Evolutionary conservation across 148 eudicot genomes (phyloP).

Genomic region (Rheum nobile): DNA sequence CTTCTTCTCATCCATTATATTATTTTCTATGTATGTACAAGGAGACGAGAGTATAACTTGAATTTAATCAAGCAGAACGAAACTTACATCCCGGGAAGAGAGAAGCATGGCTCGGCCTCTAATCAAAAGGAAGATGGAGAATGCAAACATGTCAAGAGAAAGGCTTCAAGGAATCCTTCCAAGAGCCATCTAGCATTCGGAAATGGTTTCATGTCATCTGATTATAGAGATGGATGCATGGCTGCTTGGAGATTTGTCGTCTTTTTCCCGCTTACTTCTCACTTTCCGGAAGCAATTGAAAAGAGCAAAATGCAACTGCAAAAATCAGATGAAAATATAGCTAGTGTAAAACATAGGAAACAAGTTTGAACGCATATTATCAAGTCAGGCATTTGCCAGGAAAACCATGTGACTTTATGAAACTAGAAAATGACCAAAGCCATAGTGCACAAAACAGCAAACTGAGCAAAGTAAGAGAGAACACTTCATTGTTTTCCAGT

Average conservation of each 20-base stretch:
- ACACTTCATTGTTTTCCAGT: neutral
- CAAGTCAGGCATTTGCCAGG: neutral
- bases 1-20: neutral
- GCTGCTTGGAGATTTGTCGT: conserved; percentile 9
- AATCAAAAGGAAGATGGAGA: too few relatives aligned
- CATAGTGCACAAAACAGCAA: neutral
- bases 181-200: neutral
- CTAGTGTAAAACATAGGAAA: neutral
- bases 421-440: neutral
- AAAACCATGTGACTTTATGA: neutral
- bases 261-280: conserved; percentile 1
- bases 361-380: neutral
- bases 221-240: conserved; percentile 19
- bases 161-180: too few relatives aligned
- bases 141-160: too few relatives aligned
- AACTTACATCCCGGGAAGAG: neutral
- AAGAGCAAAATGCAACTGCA: neutral
- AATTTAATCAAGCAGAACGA: neutral
- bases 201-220: conserved; percentile 12
- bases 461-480: neutral
- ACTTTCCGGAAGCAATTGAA: neutral
- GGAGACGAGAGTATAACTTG: neutral
- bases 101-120: neutral
- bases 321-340: neutral
- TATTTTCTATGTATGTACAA: neutral